These are phyloP conservation scores for Beauveria sp. DNA, from an alignment of 2,329 filamentous ascomycete species.

Conservation along the genomic window DNA sequence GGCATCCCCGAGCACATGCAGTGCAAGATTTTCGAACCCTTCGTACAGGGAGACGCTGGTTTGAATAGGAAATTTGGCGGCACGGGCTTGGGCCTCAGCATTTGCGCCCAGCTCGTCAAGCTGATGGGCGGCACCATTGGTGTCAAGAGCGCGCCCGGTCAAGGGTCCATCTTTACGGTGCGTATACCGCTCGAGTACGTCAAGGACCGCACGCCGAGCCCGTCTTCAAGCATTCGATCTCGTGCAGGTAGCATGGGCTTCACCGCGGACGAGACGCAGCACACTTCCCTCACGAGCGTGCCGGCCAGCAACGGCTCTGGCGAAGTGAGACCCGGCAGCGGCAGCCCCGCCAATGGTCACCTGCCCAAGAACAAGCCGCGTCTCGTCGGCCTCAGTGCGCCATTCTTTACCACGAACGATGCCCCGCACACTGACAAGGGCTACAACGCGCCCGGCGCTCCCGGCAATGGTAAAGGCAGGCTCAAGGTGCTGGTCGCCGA, in stretches of 20 bases:
- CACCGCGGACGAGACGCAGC: background rate
- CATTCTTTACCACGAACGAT: conserved; percentile 59
- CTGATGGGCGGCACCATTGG: conserved; percentile 75
- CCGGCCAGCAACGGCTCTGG: conserved; percentile 8
- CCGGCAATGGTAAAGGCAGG: conserved; percentile 22
- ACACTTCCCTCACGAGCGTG: background rate
- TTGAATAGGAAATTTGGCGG: conserved; percentile 89
- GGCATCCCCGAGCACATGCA: conserved; percentile 75
- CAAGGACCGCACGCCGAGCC: conserved; percentile 47
- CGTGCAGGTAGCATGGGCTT: conserved; percentile 41
- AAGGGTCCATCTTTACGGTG: conserved; percentile 77
- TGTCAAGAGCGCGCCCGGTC: conserved; percentile 62
- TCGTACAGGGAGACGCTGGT: conserved; percentile 85
- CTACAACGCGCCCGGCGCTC: background rate
- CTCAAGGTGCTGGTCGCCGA: conserved; percentile 83
- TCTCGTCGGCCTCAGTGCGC: conserved; percentile 72
- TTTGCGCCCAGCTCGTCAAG: conserved; percentile 79
- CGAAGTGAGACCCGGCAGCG: background rate
- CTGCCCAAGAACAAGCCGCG: conserved; percentile 51
- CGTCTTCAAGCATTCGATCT: conserved; percentile 19
- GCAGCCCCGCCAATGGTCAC: conserved; percentile 14
- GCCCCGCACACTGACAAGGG: background rate
- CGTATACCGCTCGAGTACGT: conserved; percentile 73
- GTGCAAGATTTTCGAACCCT: conserved; percentile 83
- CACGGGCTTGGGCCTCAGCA: conserved; percentile 80